phyloP scores from a whole-genome alignment of 208 protist genomes.

The Wallacemonas collosoma region DNA sequence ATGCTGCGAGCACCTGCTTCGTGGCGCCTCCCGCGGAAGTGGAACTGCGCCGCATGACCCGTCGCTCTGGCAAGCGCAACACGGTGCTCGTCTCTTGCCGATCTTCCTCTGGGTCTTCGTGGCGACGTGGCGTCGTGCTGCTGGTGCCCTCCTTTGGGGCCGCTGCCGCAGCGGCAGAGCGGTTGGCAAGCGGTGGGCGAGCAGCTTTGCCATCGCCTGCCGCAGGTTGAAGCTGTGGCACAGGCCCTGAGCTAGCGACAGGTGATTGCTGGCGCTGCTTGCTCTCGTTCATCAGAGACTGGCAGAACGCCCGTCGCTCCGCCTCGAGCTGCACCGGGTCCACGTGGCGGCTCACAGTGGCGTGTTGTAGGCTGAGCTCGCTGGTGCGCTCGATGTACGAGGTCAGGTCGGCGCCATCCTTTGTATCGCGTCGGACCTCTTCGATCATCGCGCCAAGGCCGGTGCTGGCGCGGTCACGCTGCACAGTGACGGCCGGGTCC shows the following conservation, averaged over 20 bases:
- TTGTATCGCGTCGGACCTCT: slow-evolving; percentile 9
- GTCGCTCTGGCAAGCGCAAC: slow-evolving; percentile 22
- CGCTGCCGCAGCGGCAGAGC: not conserved
- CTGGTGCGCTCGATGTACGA: slow-evolving; percentile 38
- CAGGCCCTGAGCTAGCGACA: not conserved
- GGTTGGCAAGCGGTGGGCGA: not conserved
- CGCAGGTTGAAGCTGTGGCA: not conserved
- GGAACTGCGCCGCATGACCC: slow-evolving; percentile 54
- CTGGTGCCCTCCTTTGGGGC: not conserved
- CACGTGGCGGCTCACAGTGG: not conserved
- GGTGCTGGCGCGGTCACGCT: slow-evolving; percentile 4
- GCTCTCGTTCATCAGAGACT: slow-evolving; percentile 23
- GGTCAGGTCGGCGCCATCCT: slow-evolving; percentile 21
- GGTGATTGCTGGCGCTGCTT: not conserved
- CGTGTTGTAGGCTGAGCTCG: not conserved
- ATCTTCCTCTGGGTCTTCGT: slow-evolving; percentile 17
- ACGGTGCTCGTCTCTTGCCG: not conserved
- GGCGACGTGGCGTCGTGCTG: slow-evolving; percentile 13
- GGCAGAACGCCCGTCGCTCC: slow-evolving; percentile 76
- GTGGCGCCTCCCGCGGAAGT: slow-evolving; percentile 33
- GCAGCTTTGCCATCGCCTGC: not conserved
- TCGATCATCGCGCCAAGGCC: slow-evolving; percentile 15
- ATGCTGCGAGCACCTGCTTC: slow-evolving; percentile 83
- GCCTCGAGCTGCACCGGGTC: slow-evolving; percentile 57
- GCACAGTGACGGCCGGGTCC: slow-evolving; percentile 26